phyloP scores from a whole-genome alignment of 768 basidiomycete species.

The Kwoniella dendrophila region DNA sequence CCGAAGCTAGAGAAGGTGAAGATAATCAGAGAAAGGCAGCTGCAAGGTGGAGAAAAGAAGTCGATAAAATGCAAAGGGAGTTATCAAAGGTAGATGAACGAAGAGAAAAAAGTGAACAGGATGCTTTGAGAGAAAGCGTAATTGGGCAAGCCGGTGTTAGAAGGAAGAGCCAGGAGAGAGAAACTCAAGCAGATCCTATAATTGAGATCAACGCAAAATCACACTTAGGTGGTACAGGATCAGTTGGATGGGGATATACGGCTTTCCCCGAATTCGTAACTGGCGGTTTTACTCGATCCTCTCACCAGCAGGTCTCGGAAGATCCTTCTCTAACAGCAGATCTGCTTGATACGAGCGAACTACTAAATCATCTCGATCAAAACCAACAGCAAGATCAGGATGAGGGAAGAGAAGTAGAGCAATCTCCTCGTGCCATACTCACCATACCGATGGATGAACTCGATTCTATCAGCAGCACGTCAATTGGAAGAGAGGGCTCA shows the following conservation, averaged over 20 bases:
- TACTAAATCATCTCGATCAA: too few species aligned
- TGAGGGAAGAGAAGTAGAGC: too few species aligned
- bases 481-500: too few species aligned
- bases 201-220: not conserved
- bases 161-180: not conserved
- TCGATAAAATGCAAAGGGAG: constrained; percentile 43
- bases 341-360: too few species aligned
- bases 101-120: constrained; percentile 9
- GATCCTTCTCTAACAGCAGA: not conserved
- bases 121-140: constrained; percentile 2
- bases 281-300: not conserved
- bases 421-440: too few species aligned
- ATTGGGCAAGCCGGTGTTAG: constrained; percentile 7
- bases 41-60: constrained; percentile 34
- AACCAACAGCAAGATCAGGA: too few species aligned
- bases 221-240: not conserved
- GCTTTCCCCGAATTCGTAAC: constrained; percentile 26
- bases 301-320: not conserved
- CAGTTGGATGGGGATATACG: constrained; percentile 33
- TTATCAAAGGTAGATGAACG: constrained; percentile 33
- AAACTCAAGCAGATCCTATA: not conserved
- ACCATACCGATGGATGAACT: too few species aligned
- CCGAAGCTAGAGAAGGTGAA: constrained; percentile 40
- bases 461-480: too few species aligned
- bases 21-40: constrained; percentile 40